These are phyloP conservation scores for Aspergillus steynii DNA, from an alignment of 495 filamentous ascomycete species.

Conservation along the genomic window DNA sequence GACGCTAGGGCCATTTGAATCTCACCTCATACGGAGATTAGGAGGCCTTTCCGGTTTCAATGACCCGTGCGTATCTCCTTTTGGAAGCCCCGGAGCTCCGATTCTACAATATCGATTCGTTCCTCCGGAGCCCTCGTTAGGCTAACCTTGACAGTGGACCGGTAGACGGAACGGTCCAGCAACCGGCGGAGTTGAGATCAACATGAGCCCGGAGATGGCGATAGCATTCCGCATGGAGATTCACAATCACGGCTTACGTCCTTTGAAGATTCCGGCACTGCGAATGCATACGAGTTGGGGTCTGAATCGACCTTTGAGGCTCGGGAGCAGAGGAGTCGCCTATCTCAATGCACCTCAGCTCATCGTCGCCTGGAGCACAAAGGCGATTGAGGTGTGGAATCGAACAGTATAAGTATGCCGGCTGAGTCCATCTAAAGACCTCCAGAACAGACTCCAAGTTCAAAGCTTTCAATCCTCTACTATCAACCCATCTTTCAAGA, in stretches of 20 bases:
- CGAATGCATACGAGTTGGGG: background rate
- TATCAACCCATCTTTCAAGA: background rate
- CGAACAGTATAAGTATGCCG: background rate
- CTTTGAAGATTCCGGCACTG: background rate
- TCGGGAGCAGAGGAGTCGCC: background rate
- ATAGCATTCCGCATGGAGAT: background rate
- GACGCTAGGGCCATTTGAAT: background rate
- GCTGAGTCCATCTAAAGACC: background rate
- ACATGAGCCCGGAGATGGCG: background rate
- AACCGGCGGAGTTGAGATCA: background rate
- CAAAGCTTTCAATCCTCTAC: background rate
- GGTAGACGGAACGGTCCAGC: background rate
- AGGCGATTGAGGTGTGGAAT: background rate
- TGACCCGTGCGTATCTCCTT: background rate
- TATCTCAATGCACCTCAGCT: background rate
- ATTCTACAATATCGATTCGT: background rate
- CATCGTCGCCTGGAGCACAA: background rate
- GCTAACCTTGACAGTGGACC: background rate
- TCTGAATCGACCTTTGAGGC: background rate
- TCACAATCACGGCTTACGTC: background rate
- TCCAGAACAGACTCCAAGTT: background rate
- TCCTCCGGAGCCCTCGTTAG: background rate
- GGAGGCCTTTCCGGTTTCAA: background rate
- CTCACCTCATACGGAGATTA: slow-evolving; percentile 4
- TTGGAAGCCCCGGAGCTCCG: slow-evolving; percentile 5